These are phyloP conservation scores for Pythium utonaiense DNA, from an alignment of 352 stramenopile species.

Conservation along the genomic window DNA sequence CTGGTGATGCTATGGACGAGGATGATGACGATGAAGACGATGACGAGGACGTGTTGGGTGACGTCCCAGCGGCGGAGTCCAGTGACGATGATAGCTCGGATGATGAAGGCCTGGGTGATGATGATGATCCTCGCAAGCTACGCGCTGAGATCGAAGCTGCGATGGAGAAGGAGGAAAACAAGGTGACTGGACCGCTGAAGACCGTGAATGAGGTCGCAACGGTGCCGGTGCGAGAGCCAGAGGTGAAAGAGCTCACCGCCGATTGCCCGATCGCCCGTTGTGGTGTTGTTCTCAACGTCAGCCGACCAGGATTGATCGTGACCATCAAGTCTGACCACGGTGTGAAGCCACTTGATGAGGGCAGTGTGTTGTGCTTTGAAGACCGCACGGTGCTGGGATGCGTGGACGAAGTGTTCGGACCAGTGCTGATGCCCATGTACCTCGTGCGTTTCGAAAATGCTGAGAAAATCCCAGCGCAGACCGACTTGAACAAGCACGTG, in stretches of 20 bases:
- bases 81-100: slow-evolving; percentile 24
- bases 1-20: not conserved
- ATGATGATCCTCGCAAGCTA: slow-evolving; percentile 37
- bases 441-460: slow-evolving; percentile 73
- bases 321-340: slow-evolving; percentile 72
- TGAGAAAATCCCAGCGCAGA: slow-evolving; percentile 59
- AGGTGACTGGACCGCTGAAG: slow-evolving; percentile 39
- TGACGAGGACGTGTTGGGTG: slow-evolving; percentile 15
- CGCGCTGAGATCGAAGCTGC: slow-evolving; percentile 72
- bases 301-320: slow-evolving; percentile 55
- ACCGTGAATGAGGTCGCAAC: slow-evolving; percentile 61
- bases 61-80: not conserved
- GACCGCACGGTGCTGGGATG: slow-evolving; percentile 74
- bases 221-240: slow-evolving; percentile 56
- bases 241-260: slow-evolving; percentile 56
- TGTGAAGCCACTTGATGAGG: slow-evolving; percentile 68
- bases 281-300: slow-evolving; percentile 66
- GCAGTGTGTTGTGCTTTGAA: slow-evolving; percentile 76
- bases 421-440: slow-evolving; percentile 85
- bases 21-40: slow-evolving; percentile 11
- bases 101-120: slow-evolving; percentile 22
- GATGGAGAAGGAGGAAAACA: slow-evolving; percentile 72
- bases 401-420: slow-evolving; percentile 83
- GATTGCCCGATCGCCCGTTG: slow-evolving; percentile 71
- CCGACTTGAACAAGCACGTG: slow-evolving; percentile 37